A percentile compares a stretch with the other conserved stretches of the same genome.
phyloP scores from a whole-genome alignment of 2,329 filamentous ascomycete species.

The Didymella exigua region DNA sequence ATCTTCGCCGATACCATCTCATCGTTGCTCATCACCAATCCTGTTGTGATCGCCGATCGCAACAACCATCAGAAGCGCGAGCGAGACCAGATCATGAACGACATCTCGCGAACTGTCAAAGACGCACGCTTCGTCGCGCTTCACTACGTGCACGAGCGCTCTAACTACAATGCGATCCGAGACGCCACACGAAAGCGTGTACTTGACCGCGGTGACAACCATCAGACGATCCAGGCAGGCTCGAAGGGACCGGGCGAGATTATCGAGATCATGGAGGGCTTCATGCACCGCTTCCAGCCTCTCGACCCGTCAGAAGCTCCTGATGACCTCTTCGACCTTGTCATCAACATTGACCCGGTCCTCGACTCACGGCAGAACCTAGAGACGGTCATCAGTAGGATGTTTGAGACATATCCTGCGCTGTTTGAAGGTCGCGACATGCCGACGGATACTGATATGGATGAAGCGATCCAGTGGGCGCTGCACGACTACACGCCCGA shows the following conservation, averaged over 20 bases:
- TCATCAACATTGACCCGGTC: slow-evolving; percentile 83
- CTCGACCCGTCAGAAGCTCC: slow-evolving; percentile 70
- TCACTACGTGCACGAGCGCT: slow-evolving; percentile 79
- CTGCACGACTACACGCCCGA: slow-evolving; percentile 78
- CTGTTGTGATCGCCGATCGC: slow-evolving; percentile 85
- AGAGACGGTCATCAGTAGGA: slow-evolving; percentile 73
- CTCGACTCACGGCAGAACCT: slow-evolving; percentile 83
- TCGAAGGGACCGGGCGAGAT: slow-evolving; percentile 75
- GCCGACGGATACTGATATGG: slow-evolving; percentile 75
- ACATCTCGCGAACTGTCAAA: slow-evolving; percentile 67
- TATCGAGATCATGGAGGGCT: slow-evolving; percentile 91
- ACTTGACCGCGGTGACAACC: slow-evolving; percentile 86
- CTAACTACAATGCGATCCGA: slow-evolving; percentile 72
- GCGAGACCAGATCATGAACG: slow-evolving; percentile 82
- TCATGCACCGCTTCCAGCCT: slow-evolving; percentile 83
- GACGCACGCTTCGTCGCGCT: slow-evolving; percentile 79
- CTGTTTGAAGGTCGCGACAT: slow-evolving; percentile 66
- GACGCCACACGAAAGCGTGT: slow-evolving; percentile 79
- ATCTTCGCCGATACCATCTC: slow-evolving; percentile 76
- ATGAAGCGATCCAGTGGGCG: slow-evolving; percentile 76
- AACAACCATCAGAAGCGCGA: slow-evolving; percentile 93
- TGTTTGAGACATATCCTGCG: slow-evolving; percentile 79
- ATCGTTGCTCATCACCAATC: slow-evolving; percentile 65
- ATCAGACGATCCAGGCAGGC: slow-evolving; percentile 93
- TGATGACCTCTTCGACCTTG: slow-evolving; percentile 79